Conservation (phyloP, 2,329 filamentous ascomycete species). For the Blumeria hordei region DNA sequence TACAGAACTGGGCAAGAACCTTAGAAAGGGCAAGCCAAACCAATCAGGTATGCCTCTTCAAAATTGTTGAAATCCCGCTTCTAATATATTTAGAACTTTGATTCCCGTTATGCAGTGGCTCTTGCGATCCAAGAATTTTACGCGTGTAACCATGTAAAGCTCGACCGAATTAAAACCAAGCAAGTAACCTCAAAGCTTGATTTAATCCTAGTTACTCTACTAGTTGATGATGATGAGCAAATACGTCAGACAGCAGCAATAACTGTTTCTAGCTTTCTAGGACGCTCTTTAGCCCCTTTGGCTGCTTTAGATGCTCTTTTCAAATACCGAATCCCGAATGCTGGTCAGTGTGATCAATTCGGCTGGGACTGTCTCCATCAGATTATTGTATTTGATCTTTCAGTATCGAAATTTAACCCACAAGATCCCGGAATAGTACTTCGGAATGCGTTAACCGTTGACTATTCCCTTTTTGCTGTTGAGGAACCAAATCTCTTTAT, state of each 20-base stretch:
- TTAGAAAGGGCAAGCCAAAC: background rate
- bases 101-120: background rate
- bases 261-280: background rate
- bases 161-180: background rate
- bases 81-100: background rate
- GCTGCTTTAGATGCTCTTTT: background rate
- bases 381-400: background rate
- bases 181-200: background rate
- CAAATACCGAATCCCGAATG: background rate
- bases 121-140: background rate
- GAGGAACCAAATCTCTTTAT: constrained; percentile 1
- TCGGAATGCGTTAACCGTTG: background rate
- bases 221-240: constrained; percentile 2
- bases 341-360: background rate
- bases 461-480: constrained; percentile 1
- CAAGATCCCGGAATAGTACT: background rate
- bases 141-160: background rate
- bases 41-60: background rate
- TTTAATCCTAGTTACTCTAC: background rate
- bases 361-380: background rate
- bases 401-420: background rate
- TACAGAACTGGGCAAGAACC: background rate
- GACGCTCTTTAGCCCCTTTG: background rate
- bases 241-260: background rate
- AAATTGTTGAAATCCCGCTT: background rate